Evolutionary conservation across 257 asterid species (phyloP).

Genomic region (Nicotiana tabacum): DNA sequence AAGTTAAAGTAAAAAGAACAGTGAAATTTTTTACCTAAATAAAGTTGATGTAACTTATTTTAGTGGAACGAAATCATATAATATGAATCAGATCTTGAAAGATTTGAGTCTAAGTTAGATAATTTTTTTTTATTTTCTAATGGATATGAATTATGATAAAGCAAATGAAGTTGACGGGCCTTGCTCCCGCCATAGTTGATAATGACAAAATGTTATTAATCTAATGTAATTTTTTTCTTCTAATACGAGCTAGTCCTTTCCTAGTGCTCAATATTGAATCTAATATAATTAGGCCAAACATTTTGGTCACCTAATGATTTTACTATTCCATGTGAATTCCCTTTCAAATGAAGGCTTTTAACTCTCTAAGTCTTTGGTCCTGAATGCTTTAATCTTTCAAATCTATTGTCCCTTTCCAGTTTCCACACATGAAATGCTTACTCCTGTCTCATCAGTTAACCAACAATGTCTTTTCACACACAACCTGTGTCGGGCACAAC

Average conservation of each 20-base stretch:
- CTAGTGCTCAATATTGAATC: background rate
- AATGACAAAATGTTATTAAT: too few relatives aligned
- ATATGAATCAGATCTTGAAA: background rate
- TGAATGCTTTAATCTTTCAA: background rate
- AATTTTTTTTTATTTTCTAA: slow-evolving; percentile 17
- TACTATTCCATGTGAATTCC: slow-evolving; percentile 5
- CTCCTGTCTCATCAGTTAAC: background rate
- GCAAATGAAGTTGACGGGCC: slow-evolving; percentile 37
- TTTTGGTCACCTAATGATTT: slow-evolving; percentile 24
- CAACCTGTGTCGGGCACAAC: background rate
- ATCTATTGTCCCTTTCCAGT: background rate
- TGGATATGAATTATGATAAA: background rate
- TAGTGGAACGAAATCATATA: background rate
- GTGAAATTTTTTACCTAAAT: background rate
- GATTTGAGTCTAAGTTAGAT: slow-evolving; percentile 10
- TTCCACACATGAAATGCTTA: background rate
- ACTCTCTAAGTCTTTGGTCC: background rate
- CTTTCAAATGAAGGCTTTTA: slow-evolving; percentile 18
- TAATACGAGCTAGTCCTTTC: background rate
- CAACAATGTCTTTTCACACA: background rate
- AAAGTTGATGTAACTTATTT: background rate
- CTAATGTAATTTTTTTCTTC: background rate
- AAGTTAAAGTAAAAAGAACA: background rate
- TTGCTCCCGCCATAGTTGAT: background rate
- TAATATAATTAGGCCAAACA: background rate